phyloP scores from a whole-genome alignment of 2,329 filamentous ascomycete species.

The Sclerotinia sclerotiorum region DNA sequence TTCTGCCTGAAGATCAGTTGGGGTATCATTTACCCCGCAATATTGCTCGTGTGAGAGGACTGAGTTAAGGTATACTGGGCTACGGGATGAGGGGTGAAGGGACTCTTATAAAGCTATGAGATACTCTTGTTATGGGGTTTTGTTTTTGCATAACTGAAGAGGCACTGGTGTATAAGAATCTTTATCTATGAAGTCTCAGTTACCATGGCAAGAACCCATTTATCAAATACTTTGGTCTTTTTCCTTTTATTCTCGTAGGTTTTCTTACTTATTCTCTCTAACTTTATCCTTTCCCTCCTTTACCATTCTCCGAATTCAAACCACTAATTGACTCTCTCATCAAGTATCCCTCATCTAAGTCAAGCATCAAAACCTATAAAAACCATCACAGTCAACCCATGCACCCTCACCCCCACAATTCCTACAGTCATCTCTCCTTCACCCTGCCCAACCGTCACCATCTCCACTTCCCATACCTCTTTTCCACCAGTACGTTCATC shows the following conservation, averaged over 20 bases:
- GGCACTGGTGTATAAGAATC: not conserved
- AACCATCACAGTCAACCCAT: constrained; percentile 11
- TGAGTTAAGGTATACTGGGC: not conserved
- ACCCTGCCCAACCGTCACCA: constrained; percentile 35
- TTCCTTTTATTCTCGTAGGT: not conserved
- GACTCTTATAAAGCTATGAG: constrained; percentile 6
- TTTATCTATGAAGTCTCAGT: not conserved
- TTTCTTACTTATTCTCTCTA: not conserved
- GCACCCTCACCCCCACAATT: not conserved
- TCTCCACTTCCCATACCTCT: constrained; percentile 22
- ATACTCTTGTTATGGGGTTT: not conserved
- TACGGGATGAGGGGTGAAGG: not conserved
- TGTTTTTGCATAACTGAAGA: not conserved
- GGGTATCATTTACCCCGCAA: constrained; percentile 3
- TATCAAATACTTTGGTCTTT: not conserved
- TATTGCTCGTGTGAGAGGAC: constrained; percentile 2
- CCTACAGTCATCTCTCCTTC: not conserved
- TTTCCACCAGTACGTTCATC: constrained; percentile 24
- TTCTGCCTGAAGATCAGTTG: constrained; percentile 13
- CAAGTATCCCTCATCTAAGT: not conserved
- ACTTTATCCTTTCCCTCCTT: not conserved
- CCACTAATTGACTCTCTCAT: not conserved
- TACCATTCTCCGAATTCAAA: not conserved
- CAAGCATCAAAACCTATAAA: not conserved
- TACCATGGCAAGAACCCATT: not conserved